These are phyloP conservation scores for Allium cepa DNA, from an alignment of 106 monocot species.

Conservation along the genomic window DNA sequence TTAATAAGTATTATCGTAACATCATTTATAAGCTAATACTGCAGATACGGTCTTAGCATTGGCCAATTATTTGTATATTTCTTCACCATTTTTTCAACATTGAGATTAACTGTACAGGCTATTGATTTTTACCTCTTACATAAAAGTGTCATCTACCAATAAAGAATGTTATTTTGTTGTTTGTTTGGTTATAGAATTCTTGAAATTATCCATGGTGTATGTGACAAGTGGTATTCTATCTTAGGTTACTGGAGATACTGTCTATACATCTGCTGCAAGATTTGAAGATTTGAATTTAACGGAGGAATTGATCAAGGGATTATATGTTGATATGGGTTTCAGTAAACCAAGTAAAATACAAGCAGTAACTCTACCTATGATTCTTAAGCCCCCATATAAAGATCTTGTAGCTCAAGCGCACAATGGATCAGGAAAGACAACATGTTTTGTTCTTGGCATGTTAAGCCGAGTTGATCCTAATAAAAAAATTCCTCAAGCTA, in stretches of 20 bases:
- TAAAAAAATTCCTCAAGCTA: constrained; percentile 61
- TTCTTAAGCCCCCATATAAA: constrained; percentile 79
- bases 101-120: neutral
- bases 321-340: constrained; percentile 87
- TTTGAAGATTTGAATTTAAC: constrained; percentile 84
- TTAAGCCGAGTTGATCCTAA: constrained; percentile 74
- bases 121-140: neutral
- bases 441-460: constrained; percentile 98
- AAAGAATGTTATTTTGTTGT: neutral
- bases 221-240: neutral
- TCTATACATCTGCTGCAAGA: constrained; percentile 61
- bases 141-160: neutral
- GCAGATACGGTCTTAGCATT: neutral
- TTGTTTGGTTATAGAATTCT: neutral
- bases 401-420: constrained; percentile 94
- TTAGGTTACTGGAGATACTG: constrained; percentile 74
- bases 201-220: neutral
- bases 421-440: constrained; percentile 96
- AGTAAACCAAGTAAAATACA: constrained; percentile 92
- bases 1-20: too few species aligned
- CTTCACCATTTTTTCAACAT: neutral
- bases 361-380: constrained; percentile 89
- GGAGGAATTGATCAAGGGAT: constrained; percentile 64
- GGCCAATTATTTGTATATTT: neutral
- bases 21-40: too few species aligned